Base-by-base conservation (phyloP, 371 early-diverging fungal species). In the Capillidium heterosporum region DNA sequence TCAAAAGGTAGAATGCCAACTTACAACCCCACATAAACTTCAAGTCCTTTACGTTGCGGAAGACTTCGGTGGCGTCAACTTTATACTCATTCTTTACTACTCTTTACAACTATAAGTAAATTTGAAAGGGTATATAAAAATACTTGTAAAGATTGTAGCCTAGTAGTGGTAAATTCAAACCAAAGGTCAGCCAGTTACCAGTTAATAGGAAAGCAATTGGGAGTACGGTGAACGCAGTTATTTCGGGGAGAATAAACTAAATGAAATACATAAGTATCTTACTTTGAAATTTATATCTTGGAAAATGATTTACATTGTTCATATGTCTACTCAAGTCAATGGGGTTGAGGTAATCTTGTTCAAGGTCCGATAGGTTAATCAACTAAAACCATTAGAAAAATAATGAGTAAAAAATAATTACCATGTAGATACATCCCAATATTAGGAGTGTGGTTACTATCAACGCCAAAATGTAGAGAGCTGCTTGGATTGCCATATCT, bases 251-350 rank as follows among this genome's bases (percentile, higher is more conserved):
- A 8, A 56, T 56, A 42, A 29, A 56, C 56, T 56, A 28, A 21
- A 54, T 4, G 19, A 15, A 15, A 15, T 17, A 13, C 5, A 3
- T 48, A 48, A n/a, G 1, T 26, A 5, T 48, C 23, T 26, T 17
- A 11, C 1, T 17, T 31, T 44, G n/a, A 56, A 17, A 23, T 1
- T 7, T 27, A 29, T 56, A n/a, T 2, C 10, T 5, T 21, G 19
- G 2, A 42, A 54, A 4, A 54, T 17, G 2, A 21, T 2, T 57
- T 74, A 87, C 91, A 77, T 83, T 87, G 68, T 95, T 95, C 60
- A 95, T 73, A 64, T 83, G 89, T 71, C 84, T 86, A 74, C 92
- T 91, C 50, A 95, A 79, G 67, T 95, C 96, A 64, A 95, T 93
- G 15, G 96, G 96, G 71, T 95, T 95, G 70, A 95, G 88, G 71